Evolutionary conservation across 2,329 filamentous ascomycete genomes (phyloP).

Genomic region (Claviceps humidiphila): DNA sequence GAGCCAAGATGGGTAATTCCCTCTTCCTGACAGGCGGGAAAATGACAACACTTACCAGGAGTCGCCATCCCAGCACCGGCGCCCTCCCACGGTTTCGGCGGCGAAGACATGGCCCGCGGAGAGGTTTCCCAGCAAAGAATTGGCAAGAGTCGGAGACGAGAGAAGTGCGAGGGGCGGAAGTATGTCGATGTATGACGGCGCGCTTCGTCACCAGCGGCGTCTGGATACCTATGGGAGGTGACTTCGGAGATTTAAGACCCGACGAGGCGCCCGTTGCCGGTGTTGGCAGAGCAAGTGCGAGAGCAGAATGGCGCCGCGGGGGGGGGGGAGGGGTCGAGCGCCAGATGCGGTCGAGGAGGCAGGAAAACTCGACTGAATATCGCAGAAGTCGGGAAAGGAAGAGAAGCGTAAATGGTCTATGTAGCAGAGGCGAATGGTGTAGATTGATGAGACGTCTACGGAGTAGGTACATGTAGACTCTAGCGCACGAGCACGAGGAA

Average conservation of each 20-base stretch:
- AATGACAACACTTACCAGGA: slow-evolving; percentile 29
- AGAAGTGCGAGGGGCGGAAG: background rate
- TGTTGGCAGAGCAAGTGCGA: background rate
- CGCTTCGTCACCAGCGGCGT: slow-evolving; percentile 2
- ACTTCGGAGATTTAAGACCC: background rate
- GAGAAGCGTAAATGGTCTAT: too few relatives aligned
- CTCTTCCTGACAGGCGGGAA: background rate
- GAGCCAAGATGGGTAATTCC: background rate
- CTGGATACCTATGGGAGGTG: background rate
- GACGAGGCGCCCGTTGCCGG: background rate
- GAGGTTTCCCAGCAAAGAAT: background rate
- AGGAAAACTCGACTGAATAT: too few relatives aligned
- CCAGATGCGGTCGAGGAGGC: too few relatives aligned
- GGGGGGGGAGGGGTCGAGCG: too few relatives aligned
- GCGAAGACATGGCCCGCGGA: slow-evolving; percentile 48
- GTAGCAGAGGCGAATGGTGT: too few relatives aligned
- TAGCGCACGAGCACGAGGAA: too few relatives aligned
- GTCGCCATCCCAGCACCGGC: slow-evolving; percentile 44
- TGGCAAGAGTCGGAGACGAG: background rate
- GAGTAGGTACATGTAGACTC: too few relatives aligned
- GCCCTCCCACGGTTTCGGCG: slow-evolving; percentile 95
- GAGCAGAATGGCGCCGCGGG: background rate
- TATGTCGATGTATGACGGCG: background rate
- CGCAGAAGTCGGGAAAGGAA: too few relatives aligned
- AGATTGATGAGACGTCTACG: too few relatives aligned